Evolutionary conservation across 306 rosid genomes (phyloP).

Genomic region (Quercus rubra): DNA sequence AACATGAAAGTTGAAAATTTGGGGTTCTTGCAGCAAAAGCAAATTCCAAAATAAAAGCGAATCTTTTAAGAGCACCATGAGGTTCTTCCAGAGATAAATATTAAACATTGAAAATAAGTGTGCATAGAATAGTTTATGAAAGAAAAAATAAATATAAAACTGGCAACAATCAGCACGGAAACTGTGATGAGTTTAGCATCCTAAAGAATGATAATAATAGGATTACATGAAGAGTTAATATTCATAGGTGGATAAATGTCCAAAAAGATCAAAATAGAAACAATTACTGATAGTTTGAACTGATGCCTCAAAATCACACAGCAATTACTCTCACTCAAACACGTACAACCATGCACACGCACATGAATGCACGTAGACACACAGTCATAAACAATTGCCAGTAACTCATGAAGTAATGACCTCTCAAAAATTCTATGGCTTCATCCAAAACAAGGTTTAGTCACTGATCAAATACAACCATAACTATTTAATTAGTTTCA

Average conservation of each 20-base stretch:
- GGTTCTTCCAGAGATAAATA: not conserved
- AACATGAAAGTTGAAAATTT: not conserved
- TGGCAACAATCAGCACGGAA: not conserved
- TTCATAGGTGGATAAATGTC: not conserved
- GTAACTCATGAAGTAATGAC: slow-evolving; percentile 27
- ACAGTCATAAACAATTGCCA: not conserved
- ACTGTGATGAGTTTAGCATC: not conserved
- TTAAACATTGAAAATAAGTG: not conserved
- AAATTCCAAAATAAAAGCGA: not conserved
- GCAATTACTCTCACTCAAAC: too few relatives aligned
- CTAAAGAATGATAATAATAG: not conserved
- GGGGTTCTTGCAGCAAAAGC: not conserved
- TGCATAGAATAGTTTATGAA: not conserved
- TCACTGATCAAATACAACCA: slow-evolving; percentile 46
- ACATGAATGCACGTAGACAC: too few relatives aligned
- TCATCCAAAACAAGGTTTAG: slow-evolving; percentile 93
- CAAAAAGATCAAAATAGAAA: not conserved
- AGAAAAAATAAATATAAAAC: not conserved
- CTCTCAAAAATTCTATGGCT: slow-evolving; percentile 88
- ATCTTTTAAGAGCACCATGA: not conserved
- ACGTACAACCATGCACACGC: not conserved
- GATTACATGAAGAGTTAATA: not conserved
- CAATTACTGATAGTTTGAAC: not conserved
- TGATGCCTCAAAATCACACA: not conserved
- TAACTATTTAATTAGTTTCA: not conserved